These are phyloP conservation scores for Ganoderma meredithae DNA, from an alignment of 1,284 basidiomycete species.

Conservation along the genomic window DNA sequence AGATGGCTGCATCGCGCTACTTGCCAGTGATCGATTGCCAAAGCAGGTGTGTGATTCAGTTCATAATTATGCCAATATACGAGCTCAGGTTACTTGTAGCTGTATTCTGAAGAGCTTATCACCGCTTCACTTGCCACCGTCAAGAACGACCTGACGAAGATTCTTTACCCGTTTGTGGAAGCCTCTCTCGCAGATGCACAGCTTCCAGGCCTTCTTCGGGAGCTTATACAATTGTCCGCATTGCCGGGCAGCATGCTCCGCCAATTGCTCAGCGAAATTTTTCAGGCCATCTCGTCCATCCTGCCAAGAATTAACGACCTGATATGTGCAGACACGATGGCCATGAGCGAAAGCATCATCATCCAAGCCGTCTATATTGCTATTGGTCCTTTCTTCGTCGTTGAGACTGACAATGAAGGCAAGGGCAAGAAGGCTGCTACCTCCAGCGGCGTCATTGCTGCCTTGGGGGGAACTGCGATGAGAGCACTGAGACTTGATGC, in stretches of 20 bases:
- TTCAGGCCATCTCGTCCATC: conserved; percentile 70
- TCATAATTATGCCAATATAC: not conserved
- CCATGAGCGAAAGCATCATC: conserved; percentile 88
- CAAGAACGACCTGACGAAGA: conserved; percentile 81
- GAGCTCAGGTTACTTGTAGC: conserved; percentile 47
- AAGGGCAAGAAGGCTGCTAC: conserved; percentile 54
- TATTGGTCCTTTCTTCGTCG: conserved; percentile 92
- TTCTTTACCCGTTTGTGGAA: conserved; percentile 91
- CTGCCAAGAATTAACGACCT: conserved; percentile 75
- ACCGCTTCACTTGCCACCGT: conserved; percentile 77
- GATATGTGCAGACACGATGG: conserved; percentile 69
- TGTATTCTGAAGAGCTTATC: conserved; percentile 93
- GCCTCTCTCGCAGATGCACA: conserved; percentile 55
- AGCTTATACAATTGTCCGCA: conserved; percentile 55
- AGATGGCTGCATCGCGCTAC: conserved; percentile 81
- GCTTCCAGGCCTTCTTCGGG: conserved; percentile 50
- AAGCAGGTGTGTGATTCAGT: conserved; percentile 70
- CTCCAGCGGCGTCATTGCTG: conserved; percentile 62
- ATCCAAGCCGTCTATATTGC: conserved; percentile 92
- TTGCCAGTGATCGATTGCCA: conserved; percentile 80
- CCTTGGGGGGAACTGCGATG: conserved; percentile 79
- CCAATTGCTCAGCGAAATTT: conserved; percentile 67
- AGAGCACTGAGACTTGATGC: conserved; percentile 84
- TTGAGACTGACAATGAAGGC: conserved; percentile 63
- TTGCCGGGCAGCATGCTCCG: conserved; percentile 51